phyloP scores from a whole-genome alignment of 257 asterid species.

The Paulownia fortunei region DNA sequence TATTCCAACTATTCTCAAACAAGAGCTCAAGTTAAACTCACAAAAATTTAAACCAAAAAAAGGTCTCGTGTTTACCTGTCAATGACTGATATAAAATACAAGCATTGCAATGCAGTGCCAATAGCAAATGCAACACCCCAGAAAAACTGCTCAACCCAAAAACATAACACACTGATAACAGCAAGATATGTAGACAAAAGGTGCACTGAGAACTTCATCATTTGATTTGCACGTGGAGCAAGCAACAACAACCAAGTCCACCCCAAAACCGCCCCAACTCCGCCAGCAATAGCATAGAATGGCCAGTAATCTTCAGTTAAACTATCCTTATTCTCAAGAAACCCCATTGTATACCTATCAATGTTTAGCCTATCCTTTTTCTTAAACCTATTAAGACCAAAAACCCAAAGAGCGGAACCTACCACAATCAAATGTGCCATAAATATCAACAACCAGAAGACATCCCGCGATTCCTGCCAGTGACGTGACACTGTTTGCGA shows the following conservation, averaged over 20 bases:
- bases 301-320: slow-evolving; percentile 97
- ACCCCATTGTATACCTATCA: slow-evolving; percentile 74
- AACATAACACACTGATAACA: slow-evolving; percentile 86
- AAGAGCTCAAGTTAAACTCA: neutral
- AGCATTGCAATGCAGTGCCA: slow-evolving; percentile 89
- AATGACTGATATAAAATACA: slow-evolving; percentile 85
- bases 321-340: slow-evolving; percentile 80
- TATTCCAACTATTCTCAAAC: slow-evolving; percentile 8
- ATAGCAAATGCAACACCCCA: slow-evolving; percentile 95
- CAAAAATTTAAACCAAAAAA: slow-evolving; percentile 5
- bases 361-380: slow-evolving; percentile 87
- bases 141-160: slow-evolving; percentile 81
- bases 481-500: slow-evolving; percentile 61
- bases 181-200: slow-evolving; percentile 95
- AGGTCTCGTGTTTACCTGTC: slow-evolving; percentile 71
- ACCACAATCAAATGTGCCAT: slow-evolving; percentile 71
- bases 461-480: slow-evolving; percentile 93
- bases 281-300: slow-evolving; percentile 81
- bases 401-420: slow-evolving; percentile 76
- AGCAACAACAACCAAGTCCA: slow-evolving; percentile 90
- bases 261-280: slow-evolving; percentile 75
- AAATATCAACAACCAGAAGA: slow-evolving; percentile 86
- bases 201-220: slow-evolving; percentile 92
- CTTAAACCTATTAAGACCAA: slow-evolving; percentile 88
- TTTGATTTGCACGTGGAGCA: slow-evolving; percentile 73